These are phyloP conservation scores for Geum urbanum DNA, from an alignment of 306 rosid species.

Conservation along the genomic window DNA sequence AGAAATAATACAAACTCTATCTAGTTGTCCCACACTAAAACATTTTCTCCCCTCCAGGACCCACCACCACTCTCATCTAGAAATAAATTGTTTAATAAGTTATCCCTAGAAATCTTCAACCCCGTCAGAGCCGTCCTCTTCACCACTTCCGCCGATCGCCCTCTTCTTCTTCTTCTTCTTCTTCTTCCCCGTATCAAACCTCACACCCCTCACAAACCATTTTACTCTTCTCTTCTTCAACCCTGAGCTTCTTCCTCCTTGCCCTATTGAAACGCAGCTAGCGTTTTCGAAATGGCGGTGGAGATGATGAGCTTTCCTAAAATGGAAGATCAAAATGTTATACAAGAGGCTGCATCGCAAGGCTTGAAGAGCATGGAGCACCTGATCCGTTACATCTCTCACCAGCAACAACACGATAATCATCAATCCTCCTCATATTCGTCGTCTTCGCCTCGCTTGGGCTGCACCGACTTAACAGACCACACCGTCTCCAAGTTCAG, in stretches of 20 bases:
- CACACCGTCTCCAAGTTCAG: conserved; percentile 64
- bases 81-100: background rate
- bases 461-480: conserved; percentile 58
- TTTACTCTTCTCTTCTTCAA: background rate
- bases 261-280: background rate
- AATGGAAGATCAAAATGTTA: conserved; percentile 70
- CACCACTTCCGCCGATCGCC: too few species aligned
- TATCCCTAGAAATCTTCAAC: conserved; percentile 30
- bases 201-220: background rate
- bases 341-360: conserved; percentile 73
- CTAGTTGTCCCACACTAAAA: background rate
- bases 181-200: background rate
- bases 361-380: conserved; percentile 76
- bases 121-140: conserved; percentile 42
- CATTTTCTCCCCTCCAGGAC: background rate
- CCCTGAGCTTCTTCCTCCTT: background rate
- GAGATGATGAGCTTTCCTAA: conserved; percentile 57
- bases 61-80: background rate
- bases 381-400: conserved; percentile 51
- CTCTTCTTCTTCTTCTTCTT: background rate
- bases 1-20: background rate
- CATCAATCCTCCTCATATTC: conserved; percentile 2
- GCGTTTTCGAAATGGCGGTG: conserved; percentile 48
- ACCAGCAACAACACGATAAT: conserved; percentile 23
- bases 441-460: conserved; percentile 16